Percentiles rank a stretch among this genome's conserved stretches.
Evolutionary conservation across 23 red algal genomes (phyloP).

Genomic region (Agarophyton chilense): DNA sequence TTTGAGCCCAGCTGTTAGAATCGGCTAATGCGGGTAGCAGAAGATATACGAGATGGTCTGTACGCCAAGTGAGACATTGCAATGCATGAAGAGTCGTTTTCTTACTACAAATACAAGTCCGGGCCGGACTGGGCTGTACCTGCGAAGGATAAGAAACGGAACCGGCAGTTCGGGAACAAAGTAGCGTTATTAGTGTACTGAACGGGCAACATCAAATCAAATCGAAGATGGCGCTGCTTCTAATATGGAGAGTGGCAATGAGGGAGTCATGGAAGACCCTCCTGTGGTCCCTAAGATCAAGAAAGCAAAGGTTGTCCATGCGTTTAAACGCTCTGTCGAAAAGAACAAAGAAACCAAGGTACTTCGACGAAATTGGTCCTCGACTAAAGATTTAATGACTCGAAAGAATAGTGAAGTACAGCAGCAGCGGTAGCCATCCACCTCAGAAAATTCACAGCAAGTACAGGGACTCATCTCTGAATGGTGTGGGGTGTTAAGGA

Average conservation of each 20-base stretch:
- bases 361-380: neutral
- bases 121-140: constrained; percentile 61
- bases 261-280: neutral
- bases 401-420: neutral
- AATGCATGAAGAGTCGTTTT: constrained; percentile 88
- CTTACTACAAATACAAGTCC: constrained; percentile 80
- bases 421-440: neutral
- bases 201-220: neutral
- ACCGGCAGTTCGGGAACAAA: neutral
- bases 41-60: constrained; percentile 77
- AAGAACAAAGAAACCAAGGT: neutral
- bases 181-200: neutral
- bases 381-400: neutral
- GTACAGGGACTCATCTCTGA: neutral
- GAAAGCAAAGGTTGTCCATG: neutral
- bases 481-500: constrained; percentile 35
- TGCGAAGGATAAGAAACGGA: neutral
- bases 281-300: neutral
- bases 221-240: neutral
- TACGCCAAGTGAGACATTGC: constrained; percentile 83
- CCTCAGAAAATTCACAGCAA: neutral
- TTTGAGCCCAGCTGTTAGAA: constrained; percentile 66
- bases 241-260: neutral
- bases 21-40: constrained; percentile 68
- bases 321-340: neutral